phyloP scores from a whole-genome alignment of 345 rosid genomes.

The Xanthoceras sorbifolium region DNA sequence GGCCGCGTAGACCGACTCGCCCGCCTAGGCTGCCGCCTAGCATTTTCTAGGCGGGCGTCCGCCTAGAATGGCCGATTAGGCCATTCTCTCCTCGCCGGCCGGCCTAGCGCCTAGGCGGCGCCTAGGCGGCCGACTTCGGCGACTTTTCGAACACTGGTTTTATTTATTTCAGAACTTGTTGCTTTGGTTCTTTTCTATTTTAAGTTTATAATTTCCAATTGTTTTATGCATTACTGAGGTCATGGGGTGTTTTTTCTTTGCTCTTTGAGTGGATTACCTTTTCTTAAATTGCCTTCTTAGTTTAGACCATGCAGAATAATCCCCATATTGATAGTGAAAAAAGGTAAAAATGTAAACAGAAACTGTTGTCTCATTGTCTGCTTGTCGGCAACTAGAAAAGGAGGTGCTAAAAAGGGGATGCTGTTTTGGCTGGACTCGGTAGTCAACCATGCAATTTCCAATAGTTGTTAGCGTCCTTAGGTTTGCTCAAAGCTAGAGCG shows the following conservation, averaged over 20 bases:
- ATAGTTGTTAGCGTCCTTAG: neutral
- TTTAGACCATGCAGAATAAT: no score
- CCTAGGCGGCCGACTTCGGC: no score
- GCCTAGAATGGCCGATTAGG: no score
- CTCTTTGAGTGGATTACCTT: neutral
- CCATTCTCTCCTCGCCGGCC: no score
- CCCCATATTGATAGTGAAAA: neutral
- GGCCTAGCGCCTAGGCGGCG: no score
- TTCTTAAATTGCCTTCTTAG: no score
- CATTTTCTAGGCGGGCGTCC: no score
- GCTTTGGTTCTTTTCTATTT: neutral
- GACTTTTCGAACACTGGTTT: neutral
- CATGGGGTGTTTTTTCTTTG: neutral
- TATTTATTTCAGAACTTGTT: neutral
- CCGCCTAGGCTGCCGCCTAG: no score
- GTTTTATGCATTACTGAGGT: neutral
- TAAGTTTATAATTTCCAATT: neutral
- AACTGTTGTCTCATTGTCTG: neutral
- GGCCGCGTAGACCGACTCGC: no score
- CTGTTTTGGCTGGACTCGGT: neutral
- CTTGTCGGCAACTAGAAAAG: neutral
- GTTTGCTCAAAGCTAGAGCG: constrained; percentile 2
- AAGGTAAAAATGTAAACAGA: neutral
- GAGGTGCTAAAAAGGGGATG: neutral
- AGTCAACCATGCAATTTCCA: neutral